Base-by-base conservation (phyloP, 441 rosid genomes). In the Populus hybrid region DNA sequence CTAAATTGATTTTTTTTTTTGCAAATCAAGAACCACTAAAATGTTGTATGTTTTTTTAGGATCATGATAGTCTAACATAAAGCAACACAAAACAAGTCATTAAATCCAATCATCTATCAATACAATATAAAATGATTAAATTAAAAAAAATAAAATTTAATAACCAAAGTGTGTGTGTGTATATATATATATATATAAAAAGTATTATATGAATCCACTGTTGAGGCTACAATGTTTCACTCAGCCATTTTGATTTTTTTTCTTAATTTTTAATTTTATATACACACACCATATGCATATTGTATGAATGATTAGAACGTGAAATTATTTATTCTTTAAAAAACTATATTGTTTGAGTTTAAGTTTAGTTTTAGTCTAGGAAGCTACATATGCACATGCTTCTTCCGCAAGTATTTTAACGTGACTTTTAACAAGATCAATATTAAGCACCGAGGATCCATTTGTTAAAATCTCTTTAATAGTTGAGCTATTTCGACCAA, bases 1-100 rank as follows among this genome's bases (percentile, higher is more conserved):
- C 6, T 6, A 14, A 12, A 4, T 0, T 14, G 18, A 14, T 46
- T 12, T 46, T 14, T 46, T 46, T 46, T 14, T 46, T 4, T 0
- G 14, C 0, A 46, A 4, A 46, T 14, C 57, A 46, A 12, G 20
- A 46, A 46, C 57, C 57, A 4, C 0, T 0, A 0, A 2, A 40
- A 40, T 40, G 0, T 40, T 46, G 0, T 0, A 46, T 46, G 54
- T 12, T 0, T 46, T 14, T 46, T 14, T 12, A 46, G 7, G 1
- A 38, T 0, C 6, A 0, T 46, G 7, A 46, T 4, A 46, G 14
- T 0, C 6, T 46, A 14, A 4, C 1, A 46, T 0, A 46, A 14
- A 14, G 0, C 0, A 46, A 46, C 7, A 46, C 0, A 46, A 46
- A 46, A 14, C 18, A 46, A 14, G 18, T 46, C 1, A 46, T 14